Percentiles rank a stretch among this genome's conserved stretches.
Evolutionary conservation across 2,329 filamentous ascomycete genomes (phyloP).

Genomic region (Nigrospora osmanthi): DNA sequence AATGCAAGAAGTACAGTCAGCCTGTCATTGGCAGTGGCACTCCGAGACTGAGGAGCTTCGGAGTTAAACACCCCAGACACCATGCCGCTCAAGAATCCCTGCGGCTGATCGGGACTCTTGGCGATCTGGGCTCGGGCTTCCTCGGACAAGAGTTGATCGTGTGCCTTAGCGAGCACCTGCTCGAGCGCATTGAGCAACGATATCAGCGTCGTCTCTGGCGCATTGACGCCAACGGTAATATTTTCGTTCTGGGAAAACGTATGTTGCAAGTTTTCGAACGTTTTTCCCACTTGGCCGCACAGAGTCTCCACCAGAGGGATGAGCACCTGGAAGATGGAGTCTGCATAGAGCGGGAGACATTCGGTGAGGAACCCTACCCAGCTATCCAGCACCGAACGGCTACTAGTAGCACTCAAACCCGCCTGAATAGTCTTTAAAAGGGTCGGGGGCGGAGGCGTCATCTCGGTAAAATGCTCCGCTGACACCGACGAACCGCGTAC

Average conservation of each 20-base stretch:
- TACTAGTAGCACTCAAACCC: constrained; percentile 68
- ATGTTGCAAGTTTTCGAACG: constrained; percentile 63
- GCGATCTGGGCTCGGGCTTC: constrained; percentile 60
- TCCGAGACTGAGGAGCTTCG: constrained; percentile 69
- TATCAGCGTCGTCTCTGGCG: constrained; percentile 67
- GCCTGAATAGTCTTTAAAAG: constrained; percentile 80
- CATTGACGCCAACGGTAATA: constrained; percentile 23
- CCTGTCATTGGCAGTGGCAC: constrained; percentile 82
- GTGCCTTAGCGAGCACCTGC: constrained; percentile 78
- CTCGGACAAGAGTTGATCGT: constrained; percentile 72
- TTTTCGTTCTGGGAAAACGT: constrained; percentile 44
- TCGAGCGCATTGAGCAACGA: constrained; percentile 90
- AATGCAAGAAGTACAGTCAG: constrained; percentile 93
- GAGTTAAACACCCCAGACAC: constrained; percentile 83
- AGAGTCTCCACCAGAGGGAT: constrained; percentile 88
- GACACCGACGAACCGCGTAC: constrained; percentile 29
- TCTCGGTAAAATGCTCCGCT: constrained; percentile 15
- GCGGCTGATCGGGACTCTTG: constrained; percentile 76
- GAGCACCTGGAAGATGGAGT: constrained; percentile 81
- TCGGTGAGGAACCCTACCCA: constrained; percentile 85
- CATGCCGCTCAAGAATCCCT: constrained; percentile 90
- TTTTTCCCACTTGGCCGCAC: constrained; percentile 66
- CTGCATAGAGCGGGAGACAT: constrained; percentile 75
- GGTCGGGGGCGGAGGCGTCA: constrained; percentile 52
- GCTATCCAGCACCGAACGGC: constrained; percentile 74